Percentiles rank a stretch among this genome's conserved stretches.
These are phyloP conservation scores for Mediolabrus comicus DNA, from an alignment of 108 stramenopile species.

Conservation along the genomic window DNA sequence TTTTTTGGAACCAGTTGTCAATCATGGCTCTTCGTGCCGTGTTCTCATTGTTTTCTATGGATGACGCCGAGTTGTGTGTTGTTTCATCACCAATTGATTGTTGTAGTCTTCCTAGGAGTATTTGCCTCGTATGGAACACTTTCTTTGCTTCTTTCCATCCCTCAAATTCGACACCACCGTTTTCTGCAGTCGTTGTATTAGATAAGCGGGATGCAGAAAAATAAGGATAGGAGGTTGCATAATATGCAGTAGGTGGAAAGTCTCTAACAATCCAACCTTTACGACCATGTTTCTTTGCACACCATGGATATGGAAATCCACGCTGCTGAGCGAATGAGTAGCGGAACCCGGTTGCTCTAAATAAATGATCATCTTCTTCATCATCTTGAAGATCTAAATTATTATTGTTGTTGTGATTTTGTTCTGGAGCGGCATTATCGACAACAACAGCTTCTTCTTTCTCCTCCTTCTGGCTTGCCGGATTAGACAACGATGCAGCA, in stretches of 20 bases:
- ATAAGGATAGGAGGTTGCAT: background rate
- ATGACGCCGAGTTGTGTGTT: background rate
- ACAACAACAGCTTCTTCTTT: background rate
- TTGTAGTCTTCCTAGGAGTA: background rate
- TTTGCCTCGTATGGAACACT: slow-evolving; percentile 4
- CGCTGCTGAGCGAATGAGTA: slow-evolving; percentile 9
- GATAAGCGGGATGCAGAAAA: no score
- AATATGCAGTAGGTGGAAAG: background rate
- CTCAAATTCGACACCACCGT: slow-evolving; percentile 5
- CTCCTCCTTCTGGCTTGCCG: background rate
- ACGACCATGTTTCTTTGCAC: slow-evolving; percentile 17
- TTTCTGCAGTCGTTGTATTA: no score
- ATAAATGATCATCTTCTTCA: slow-evolving; percentile 12
- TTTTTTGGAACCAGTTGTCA: slow-evolving; percentile 10
- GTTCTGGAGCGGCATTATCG: background rate
- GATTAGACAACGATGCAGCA: background rate
- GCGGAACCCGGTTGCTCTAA: slow-evolving; percentile 20
- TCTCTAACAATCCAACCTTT: slow-evolving; percentile 20
- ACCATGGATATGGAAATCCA: slow-evolving; percentile 34
- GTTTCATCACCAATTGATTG: background rate
- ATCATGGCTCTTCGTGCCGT: background rate
- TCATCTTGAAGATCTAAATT: no score
- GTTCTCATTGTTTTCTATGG: background rate
- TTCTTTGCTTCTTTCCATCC: slow-evolving; percentile 26
- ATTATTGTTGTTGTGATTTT: background rate